Evolutionary conservation across 345 rosid species (phyloP), one percentile per base, ranked within the genome.

Genomic region (Heritiera fomes): DNA sequence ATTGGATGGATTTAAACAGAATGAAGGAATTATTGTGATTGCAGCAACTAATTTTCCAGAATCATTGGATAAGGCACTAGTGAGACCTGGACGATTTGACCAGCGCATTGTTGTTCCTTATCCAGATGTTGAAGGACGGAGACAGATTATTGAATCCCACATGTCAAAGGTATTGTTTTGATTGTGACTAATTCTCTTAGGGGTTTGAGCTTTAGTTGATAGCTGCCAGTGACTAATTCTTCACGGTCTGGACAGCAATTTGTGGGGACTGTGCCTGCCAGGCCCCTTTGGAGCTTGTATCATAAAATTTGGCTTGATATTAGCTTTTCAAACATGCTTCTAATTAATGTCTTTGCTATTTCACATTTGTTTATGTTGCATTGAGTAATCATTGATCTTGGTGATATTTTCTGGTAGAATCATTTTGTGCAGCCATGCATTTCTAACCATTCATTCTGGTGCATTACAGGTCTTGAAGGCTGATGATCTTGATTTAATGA

Each of bases 11-110:
- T 97, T 97, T 84, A 91, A 97, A 84, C 99, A 92, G 84, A 94
- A 97, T 81, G 98, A 94, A 82, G 99, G 99, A 46, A 91, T 97
- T 52, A 97, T 97, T 78, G 97, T 94, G 67, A 91, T 97, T 23
- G 99, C 98, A 1, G 99, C 98, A 0, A 97, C 99, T 11, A 97
- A 94, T 84, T 91, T 97, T 74, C 98, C 98, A 0, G 93, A 94
- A 87, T 90, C 98, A 23, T 85, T 94, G 85, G 99, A 97, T 84
- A 92, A 93, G 84, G 99, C 99, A 11, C 74, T 97, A 86, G 93
- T 94, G 55, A 90, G 99, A 85, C 99, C 99, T 63, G 99, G 99
- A 45, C 86, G 98, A 81, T 94, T 97, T 85, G 99, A 97, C 76
- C 92, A 97, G 23, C 94, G 89, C 82, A 88, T 96, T 82, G 91